phyloP scores from a whole-genome alignment of 306 rosid species.

The Hippophae tibetana region DNA sequence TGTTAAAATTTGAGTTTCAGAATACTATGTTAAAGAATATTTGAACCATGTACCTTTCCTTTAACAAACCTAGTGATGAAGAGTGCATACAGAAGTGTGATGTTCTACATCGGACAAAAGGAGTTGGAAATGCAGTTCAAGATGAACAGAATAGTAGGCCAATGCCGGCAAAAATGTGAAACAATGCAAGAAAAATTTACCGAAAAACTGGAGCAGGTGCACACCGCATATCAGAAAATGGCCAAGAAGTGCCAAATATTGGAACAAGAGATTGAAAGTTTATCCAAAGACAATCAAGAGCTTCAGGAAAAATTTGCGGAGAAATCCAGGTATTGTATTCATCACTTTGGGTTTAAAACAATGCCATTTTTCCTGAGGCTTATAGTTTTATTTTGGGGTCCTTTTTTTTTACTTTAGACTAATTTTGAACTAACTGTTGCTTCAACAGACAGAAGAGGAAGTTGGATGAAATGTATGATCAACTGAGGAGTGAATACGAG shows the following conservation, averaged over 20 bases:
- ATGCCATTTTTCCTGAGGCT: slow-evolving; percentile 1
- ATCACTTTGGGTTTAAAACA: too few species aligned
- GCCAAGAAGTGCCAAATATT: slow-evolving; percentile 80
- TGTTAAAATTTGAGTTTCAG: not conserved
- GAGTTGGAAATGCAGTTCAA: slow-evolving; percentile 89
- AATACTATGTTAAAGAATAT: slow-evolving; percentile 10
- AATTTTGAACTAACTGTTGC: slow-evolving; percentile 5
- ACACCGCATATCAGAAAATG: slow-evolving; percentile 85
- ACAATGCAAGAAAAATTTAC: slow-evolving; percentile 82
- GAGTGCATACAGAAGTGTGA: slow-evolving; percentile 86
- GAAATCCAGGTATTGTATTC: slow-evolving; percentile 59
- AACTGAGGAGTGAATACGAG: slow-evolving; percentile 72
- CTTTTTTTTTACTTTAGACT: not conserved
- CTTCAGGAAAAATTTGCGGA: slow-evolving; percentile 97
- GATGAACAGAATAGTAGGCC: slow-evolving; percentile 72
- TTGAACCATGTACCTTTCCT: slow-evolving; percentile 25
- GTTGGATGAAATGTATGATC: slow-evolving; percentile 98
- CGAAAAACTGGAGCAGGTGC: slow-evolving; percentile 85
- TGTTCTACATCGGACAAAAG: slow-evolving; percentile 86
- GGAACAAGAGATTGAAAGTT: slow-evolving; percentile 82
- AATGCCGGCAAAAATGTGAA: slow-evolving; percentile 93
- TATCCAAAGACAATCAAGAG: slow-evolving; percentile 95
- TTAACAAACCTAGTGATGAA: slow-evolving; percentile 69
- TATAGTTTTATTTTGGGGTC: slow-evolving; percentile 12
- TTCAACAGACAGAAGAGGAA: slow-evolving; percentile 92